Conservation (phyloP, 2,329 filamentous ascomycete species). For the Fusarium sp. region DNA sequence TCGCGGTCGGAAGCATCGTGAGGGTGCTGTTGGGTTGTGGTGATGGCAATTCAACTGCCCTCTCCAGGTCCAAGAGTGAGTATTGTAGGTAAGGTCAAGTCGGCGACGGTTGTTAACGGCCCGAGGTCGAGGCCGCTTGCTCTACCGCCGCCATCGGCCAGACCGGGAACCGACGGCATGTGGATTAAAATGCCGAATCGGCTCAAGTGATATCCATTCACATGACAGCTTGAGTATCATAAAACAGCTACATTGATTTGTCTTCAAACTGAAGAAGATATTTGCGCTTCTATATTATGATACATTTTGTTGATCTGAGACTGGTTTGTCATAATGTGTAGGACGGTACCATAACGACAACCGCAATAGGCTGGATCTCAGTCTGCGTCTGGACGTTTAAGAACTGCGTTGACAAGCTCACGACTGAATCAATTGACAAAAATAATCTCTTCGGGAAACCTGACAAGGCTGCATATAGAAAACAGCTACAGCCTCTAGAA, state of each 20-base stretch:
- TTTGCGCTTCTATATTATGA: not conserved
- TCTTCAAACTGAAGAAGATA: not conserved
- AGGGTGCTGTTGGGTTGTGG: constrained; percentile 21
- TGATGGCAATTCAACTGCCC: constrained; percentile 25
- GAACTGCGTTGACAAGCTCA: not conserved
- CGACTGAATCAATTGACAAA: not conserved
- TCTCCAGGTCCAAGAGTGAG: constrained; percentile 17
- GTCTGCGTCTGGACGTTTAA: not conserved
- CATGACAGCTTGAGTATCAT: constrained; percentile 10
- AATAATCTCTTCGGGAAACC: not conserved
- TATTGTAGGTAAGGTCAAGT: constrained; percentile 23
- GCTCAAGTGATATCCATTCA: constrained; percentile 14
- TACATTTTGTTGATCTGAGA: not conserved
- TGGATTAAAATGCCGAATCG: constrained; percentile 37
- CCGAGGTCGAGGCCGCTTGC: constrained; percentile 48
- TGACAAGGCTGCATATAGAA: not conserved
- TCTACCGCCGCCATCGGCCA: constrained; percentile 43
- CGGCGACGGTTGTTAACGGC: constrained; percentile 52
- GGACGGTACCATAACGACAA: not conserved
- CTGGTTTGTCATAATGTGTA: not conserved
- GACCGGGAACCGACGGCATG: constrained; percentile 40
- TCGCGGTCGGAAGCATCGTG: constrained; percentile 48
- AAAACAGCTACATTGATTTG: not conserved
- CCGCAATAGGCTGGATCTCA: not conserved
- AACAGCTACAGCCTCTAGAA: not conserved